Evolutionary conservation across 179 eudicot species (phyloP), one percentile per base, ranked within the genome.

Genomic region (Camellia oleifera): DNA sequence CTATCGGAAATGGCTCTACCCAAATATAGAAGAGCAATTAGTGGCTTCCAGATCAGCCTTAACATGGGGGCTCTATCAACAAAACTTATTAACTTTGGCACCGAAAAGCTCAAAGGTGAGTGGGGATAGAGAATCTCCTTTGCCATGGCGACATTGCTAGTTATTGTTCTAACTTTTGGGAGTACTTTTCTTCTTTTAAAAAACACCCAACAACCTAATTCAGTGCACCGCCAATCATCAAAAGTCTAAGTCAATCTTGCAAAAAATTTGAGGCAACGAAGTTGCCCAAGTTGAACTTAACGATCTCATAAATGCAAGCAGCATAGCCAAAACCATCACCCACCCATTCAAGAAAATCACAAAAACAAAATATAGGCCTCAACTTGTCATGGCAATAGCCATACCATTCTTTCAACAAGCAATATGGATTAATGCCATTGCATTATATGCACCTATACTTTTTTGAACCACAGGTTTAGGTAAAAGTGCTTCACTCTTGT

Each of bases 371-470:
- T 66, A 71, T 56, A 71, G 74, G 74, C 54, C 74, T 71, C 74
- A 71, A 15, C 74, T 70, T 2, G 74, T 70, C 23, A 70, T 70
- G 74, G 74, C 74, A 46, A 70, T 70, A 4, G 56, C 56, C 2
- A 70, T 70, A 14, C 74, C 74, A 14, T 70, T 70, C 74, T 70
- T 70, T 10, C 74, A 70, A n/a, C 74, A 70, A 18, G 74, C 46
- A 4, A 70, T 18, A 14, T 56, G 74, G 18, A 70, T 70, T 54
- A 70, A 70, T 70, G 74, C 46, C 54, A 5, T 70, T 20, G 53
- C 9, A 18, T 70, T 70, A 54, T 45, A 70, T 70, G 53, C 23
- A 9, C 74, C 56, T 1, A 12, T 70, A 7, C 8, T 45, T 5
- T 45, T 45, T 8, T 2, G 74, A n/a, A 70, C 74, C 26, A n/a